These are phyloP conservation scores for Ascochyta clinopodiicola DNA, from an alignment of 2,329 filamentous ascomycete species.

Conservation along the genomic window DNA sequence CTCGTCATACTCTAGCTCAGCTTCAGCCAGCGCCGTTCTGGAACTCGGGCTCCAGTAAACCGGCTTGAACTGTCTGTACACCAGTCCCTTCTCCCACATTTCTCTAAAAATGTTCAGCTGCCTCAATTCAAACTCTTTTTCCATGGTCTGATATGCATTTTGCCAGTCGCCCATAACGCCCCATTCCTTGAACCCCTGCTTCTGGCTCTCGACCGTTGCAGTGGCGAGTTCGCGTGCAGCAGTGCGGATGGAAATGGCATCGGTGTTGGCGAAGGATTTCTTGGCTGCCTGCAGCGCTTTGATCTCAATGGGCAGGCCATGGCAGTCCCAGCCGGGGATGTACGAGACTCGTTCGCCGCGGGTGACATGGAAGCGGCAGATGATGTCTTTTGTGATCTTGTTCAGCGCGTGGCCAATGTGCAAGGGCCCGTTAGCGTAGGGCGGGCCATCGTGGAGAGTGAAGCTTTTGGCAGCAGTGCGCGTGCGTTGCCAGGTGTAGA, in stretches of 20 bases:
- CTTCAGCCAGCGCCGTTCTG: slow-evolving; percentile 79
- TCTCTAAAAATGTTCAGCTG: slow-evolving; percentile 78
- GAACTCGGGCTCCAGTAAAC: slow-evolving; percentile 88
- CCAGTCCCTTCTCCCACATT: slow-evolving; percentile 72
- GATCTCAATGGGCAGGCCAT: slow-evolving; percentile 94
- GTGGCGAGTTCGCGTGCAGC: slow-evolving; percentile 70
- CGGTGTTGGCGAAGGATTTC: slow-evolving; percentile 47
- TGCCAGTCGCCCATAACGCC: slow-evolving; percentile 85
- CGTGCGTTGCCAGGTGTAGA: slow-evolving; percentile 82
- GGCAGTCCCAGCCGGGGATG: slow-evolving; percentile 95
- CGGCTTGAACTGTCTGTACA: slow-evolving; percentile 80
- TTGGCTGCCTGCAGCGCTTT: slow-evolving; percentile 76
- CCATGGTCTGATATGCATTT: slow-evolving; percentile 79
- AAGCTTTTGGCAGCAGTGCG: slow-evolving; percentile 65
- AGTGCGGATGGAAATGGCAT: slow-evolving; percentile 65
- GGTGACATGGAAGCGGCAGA: slow-evolving; percentile 80
- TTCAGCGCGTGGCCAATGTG: slow-evolving; percentile 96
- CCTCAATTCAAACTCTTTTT: slow-evolving; percentile 73
- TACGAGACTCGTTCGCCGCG: slow-evolving; percentile 80
- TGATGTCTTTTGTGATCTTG: slow-evolving; percentile 96
- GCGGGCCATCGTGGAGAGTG: slow-evolving; percentile 90
- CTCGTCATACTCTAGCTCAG: slow-evolving; percentile 83
- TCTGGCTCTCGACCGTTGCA: slow-evolving; percentile 74
- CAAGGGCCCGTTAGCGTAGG: slow-evolving; percentile 91
- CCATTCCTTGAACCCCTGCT: slow-evolving; percentile 74